Evolutionary conservation across 371 early-diverging fungal genomes (phyloP).

Genomic region (Mucor velutinosus): DNA sequence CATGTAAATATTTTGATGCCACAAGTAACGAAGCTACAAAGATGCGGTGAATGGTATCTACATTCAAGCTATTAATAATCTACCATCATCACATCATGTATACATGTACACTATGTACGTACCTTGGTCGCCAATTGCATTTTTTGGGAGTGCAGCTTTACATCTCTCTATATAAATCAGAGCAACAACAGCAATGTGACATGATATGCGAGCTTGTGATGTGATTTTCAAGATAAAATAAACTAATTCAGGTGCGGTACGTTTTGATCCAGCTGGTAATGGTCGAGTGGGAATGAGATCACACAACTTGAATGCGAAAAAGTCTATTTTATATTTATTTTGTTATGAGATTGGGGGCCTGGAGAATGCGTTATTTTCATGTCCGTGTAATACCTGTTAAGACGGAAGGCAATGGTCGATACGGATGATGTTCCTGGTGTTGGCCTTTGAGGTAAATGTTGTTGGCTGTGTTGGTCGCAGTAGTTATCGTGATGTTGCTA

Average conservation of each 20-base stretch:
- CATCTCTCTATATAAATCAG: conserved; percentile 37
- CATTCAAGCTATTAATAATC: not conserved
- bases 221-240: conserved; percentile 35
- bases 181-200: conserved; percentile 35
- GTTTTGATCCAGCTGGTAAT: conserved; percentile 17
- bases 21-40: conserved; percentile 73
- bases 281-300: conserved; percentile 32
- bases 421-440: not conserved
- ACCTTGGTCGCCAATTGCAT: conserved; percentile 38
- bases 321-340: conserved; percentile 16
- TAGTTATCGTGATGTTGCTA: not conserved
- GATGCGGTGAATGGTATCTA: conserved; percentile 64
- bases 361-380: not conserved
- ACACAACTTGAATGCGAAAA: conserved; percentile 32
- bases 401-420: conserved; percentile 23
- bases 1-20: conserved; percentile 74
- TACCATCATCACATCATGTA: not conserved
- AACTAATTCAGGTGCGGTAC: conserved; percentile 31
- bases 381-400: conserved; percentile 12
- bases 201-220: conserved; percentile 29
- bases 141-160: conserved; percentile 32
- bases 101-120: not conserved
- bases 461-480: not conserved
- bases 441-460: not conserved
- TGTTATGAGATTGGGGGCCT: not conserved